Percentiles rank a stretch among this genome's conserved stretches.
Evolutionary conservation across 257 asterid species (phyloP).

Genomic region (Forsythia viridissima): DNA sequence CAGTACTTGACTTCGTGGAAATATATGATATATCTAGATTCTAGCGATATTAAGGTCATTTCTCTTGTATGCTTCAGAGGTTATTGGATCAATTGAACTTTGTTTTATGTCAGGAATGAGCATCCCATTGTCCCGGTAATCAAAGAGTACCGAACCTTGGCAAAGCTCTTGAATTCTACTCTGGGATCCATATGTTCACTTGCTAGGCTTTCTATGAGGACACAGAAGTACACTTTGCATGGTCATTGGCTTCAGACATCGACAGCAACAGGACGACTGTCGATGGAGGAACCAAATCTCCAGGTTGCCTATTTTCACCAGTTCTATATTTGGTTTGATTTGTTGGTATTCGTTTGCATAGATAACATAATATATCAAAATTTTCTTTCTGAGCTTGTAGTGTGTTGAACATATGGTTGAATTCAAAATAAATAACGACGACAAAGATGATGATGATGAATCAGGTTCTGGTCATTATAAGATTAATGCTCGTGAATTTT

Average conservation of each 20-base stretch:
- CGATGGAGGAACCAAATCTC: constrained; percentile 98
- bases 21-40: not conserved
- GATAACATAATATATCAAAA: not conserved
- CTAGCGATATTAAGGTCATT: not conserved
- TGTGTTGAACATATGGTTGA: constrained; percentile 93
- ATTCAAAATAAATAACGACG: constrained; percentile 49
- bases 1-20: not conserved
- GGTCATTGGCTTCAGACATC: constrained; percentile 99
- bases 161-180: constrained; percentile 87
- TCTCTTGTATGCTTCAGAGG: constrained; percentile 28
- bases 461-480: constrained; percentile 40
- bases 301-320: constrained; percentile 55
- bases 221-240: constrained; percentile 82
- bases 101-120: constrained; percentile 64
- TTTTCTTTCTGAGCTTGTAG: constrained; percentile 37
- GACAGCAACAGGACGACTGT: constrained; percentile 93
- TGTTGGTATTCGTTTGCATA: constrained; percentile 12
- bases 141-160: constrained; percentile 85
- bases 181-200: constrained; percentile 88
- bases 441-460: constrained; percentile 38
- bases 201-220: constrained; percentile 78
- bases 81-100: constrained; percentile 23
- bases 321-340: constrained; percentile 4
- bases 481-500: constrained; percentile 88
- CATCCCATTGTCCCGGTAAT: constrained; percentile 88